Percentiles rank a stretch among this genome's conserved stretches.
Evolutionary conservation across 2,329 filamentous ascomycete genomes (phyloP).

Genomic region (Didymella segeticola): DNA sequence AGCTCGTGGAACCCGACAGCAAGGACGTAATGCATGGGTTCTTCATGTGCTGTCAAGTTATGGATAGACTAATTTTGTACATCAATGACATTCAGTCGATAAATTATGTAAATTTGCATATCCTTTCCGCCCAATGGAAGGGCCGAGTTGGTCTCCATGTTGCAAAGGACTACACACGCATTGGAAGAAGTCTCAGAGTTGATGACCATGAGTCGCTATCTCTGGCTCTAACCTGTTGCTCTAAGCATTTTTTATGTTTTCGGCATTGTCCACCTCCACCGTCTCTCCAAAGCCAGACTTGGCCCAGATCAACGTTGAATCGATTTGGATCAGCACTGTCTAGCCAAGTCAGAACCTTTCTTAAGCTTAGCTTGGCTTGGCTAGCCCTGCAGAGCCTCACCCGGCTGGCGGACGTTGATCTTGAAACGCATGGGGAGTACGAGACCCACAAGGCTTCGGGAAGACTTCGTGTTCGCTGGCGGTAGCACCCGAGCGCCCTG

Average conservation of each 20-base stretch:
- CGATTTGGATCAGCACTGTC: conserved; percentile 1
- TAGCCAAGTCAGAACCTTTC: neutral
- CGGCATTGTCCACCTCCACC: neutral
- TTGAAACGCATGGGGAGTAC: conserved; percentile 10
- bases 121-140: neutral
- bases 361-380: neutral
- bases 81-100: neutral
- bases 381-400: conserved; percentile 3
- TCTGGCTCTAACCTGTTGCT: neutral
- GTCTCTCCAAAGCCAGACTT: neutral
- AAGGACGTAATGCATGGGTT: conserved; percentile 29
- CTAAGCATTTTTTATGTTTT: neutral
- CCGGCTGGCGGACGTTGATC: neutral
- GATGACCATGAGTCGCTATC: neutral
- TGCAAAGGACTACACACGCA: neutral
- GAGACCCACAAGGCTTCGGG: conserved; percentile 3
- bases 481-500: conserved; percentile 11
- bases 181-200: neutral
- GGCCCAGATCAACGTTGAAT: neutral
- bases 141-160: neutral
- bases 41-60: neutral
- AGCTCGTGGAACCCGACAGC: conserved; percentile 58
- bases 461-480: neutral
- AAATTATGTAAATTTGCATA: neutral
- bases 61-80: neutral